phyloP scores from a whole-genome alignment of 2,329 filamentous ascomycete species.

The Nannizziopsis barbatae region DNA sequence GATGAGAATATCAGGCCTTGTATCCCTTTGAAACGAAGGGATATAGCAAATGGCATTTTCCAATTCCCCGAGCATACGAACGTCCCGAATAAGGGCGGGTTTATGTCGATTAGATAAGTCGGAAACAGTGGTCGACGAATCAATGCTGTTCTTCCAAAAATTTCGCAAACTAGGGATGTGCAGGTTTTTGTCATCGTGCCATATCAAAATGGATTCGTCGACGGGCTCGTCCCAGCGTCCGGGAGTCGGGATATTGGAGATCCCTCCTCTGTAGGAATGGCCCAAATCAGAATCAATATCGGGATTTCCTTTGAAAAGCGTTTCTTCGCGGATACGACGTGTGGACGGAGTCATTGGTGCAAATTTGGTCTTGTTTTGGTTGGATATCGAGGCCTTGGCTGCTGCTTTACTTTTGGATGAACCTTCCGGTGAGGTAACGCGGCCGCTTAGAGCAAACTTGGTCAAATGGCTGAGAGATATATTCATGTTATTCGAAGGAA shows the following conservation, averaged over 20 bases:
- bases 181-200: constrained; percentile 32
- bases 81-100: constrained; percentile 30
- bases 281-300: constrained; percentile 19
- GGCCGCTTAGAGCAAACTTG: constrained; percentile 34
- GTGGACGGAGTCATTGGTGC: constrained; percentile 41
- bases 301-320: constrained; percentile 32
- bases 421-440: constrained; percentile 23
- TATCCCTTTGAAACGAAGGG: constrained; percentile 21
- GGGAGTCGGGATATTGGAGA: constrained; percentile 32
- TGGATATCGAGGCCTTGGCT: constrained; percentile 19
- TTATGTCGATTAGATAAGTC: constrained; percentile 31
- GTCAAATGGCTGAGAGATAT: constrained; percentile 33
- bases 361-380: constrained; percentile 27
- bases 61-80: constrained; percentile 33
- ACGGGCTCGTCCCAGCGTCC: constrained; percentile 26
- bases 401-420: constrained; percentile 18
- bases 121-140: constrained; percentile 27
- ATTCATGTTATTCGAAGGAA: constrained; percentile 30
- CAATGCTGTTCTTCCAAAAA: constrained; percentile 35
- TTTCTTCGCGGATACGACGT: constrained; percentile 36
- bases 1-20: constrained; percentile 28
- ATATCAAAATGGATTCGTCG: constrained; percentile 37
- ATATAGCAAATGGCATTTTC: constrained; percentile 31
- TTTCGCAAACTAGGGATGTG: constrained; percentile 35
- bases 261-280: constrained; percentile 28